phyloP scores from a whole-genome alignment of 495 filamentous ascomycete species.

The Hypomontagnella monticulosa region DNA sequence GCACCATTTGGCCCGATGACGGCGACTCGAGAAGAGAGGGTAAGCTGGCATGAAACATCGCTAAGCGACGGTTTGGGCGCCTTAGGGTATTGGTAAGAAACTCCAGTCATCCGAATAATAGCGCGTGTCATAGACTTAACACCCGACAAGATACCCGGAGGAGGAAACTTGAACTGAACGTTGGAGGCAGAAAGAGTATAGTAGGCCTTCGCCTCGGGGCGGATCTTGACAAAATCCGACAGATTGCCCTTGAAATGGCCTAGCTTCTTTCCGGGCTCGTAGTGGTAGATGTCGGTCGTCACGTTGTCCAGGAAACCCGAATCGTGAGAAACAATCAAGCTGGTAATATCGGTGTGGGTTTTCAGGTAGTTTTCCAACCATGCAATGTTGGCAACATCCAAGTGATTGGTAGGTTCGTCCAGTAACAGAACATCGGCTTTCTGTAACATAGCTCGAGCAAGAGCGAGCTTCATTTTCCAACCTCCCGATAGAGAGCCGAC shows the following conservation, averaged over 20 bases:
- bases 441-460: constrained; percentile 96
- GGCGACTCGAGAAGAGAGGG: constrained; percentile 90
- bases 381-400: constrained; percentile 94
- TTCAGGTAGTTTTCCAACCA: constrained; percentile 97
- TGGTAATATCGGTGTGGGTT: constrained; percentile 94
- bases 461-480: constrained; percentile 99
- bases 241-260: constrained; percentile 95
- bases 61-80: constrained; percentile 84
- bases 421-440: constrained; percentile 93
- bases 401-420: constrained; percentile 98
- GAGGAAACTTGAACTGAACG: constrained; percentile 97
- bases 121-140: constrained; percentile 93
- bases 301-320: constrained; percentile 96
- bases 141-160: constrained; percentile 91
- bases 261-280: constrained; percentile 94
- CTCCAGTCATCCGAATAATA: constrained; percentile 94
- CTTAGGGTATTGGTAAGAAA: constrained; percentile 89
- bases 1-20: constrained; percentile 98
- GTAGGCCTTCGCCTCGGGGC: constrained; percentile 97
- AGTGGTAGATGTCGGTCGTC: constrained; percentile 99
- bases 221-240: constrained; percentile 87
- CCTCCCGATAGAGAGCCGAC: constrained; percentile 97
- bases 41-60: constrained; percentile 85
- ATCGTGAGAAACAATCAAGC: constrained; percentile 97
- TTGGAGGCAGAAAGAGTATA: constrained; percentile 93